Percentiles rank a stretch among this genome's conserved stretches.
These are phyloP conservation scores for Purpureocillium lavendulum DNA, from an alignment of 2,329 filamentous ascomycete genomes.

Conservation along the genomic window DNA sequence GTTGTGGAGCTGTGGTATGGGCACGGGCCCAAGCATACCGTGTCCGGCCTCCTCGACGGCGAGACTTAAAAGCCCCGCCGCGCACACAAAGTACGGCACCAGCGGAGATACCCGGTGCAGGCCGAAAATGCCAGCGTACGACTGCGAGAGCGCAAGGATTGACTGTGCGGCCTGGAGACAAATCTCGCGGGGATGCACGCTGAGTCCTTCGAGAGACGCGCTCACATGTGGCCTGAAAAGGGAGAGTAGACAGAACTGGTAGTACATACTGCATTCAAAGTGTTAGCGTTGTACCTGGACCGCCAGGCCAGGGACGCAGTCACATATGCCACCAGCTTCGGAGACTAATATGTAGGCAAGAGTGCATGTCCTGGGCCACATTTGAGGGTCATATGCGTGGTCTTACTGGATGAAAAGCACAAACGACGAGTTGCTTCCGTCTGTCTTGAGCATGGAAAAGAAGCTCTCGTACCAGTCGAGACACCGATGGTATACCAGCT, in stretches of 20 bases:
- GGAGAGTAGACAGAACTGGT: conserved; percentile 10
- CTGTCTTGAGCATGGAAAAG: conserved; percentile 2
- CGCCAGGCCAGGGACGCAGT: neutral
- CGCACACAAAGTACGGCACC: conserved; percentile 9
- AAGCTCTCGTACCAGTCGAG: conserved; percentile 11
- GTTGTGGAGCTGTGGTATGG: neutral
- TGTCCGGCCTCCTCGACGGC: neutral
- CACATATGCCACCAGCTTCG: too few species aligned
- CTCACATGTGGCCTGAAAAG: conserved; percentile 7
- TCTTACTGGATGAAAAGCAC: conserved; percentile 10
- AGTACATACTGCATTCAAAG: conserved; percentile 8
- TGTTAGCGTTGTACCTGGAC: neutral
- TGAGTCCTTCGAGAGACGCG: neutral
- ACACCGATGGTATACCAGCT: conserved; percentile 6
- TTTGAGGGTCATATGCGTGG: too few species aligned
- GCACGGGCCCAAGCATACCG: neutral
- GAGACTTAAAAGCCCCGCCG: conserved; percentile 5
- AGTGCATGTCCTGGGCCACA: too few species aligned
- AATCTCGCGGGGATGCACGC: conserved; percentile 3
- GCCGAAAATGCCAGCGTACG: conserved; percentile 11
- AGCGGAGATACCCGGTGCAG: conserved; percentile 9
- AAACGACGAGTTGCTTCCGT: conserved; percentile 6
- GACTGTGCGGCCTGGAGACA: conserved; percentile 7
- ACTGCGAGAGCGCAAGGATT: conserved; percentile 7
- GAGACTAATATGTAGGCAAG: too few species aligned